Conservation (phyloP, 352 stramenopile species). For the Phytophthora capsici region DNA sequence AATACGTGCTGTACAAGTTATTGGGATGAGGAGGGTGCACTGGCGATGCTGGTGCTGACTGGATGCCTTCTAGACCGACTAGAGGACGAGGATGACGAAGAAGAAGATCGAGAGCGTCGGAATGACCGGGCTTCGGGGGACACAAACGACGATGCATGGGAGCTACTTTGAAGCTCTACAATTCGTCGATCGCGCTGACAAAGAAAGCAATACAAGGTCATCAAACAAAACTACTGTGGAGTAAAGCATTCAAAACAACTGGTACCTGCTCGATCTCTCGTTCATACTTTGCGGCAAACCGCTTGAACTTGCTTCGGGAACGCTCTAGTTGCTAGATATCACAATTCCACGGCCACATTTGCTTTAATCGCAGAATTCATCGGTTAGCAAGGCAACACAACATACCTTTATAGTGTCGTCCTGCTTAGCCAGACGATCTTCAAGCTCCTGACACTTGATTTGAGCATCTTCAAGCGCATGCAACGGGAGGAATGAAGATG, state of each 20-base stretch:
- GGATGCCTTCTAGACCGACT: conserved; percentile 28
- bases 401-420: conserved; percentile 84
- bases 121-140: conserved; percentile 41
- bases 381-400: not conserved
- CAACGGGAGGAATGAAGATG: conserved; percentile 67
- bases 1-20: too few relatives aligned
- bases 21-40: conserved; percentile 12
- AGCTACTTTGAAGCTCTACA: conserved; percentile 52
- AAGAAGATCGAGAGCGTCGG: conserved; percentile 43
- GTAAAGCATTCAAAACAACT: not conserved
- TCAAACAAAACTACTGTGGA: conserved; percentile 1
- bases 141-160: conserved; percentile 51
- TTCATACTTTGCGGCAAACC: conserved; percentile 87
- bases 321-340: conserved; percentile 76
- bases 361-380: not conserved
- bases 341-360: not conserved
- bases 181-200: conserved; percentile 55
- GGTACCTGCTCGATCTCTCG: conserved; percentile 80
- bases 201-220: conserved; percentile 4
- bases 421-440: conserved; percentile 74
- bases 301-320: conserved; percentile 88
- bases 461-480: conserved; percentile 74
- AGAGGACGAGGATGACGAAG: conserved; percentile 48
- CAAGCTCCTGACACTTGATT: conserved; percentile 77
- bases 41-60: not conserved